Evolutionary conservation across 371 early-diverging fungal species (phyloP).

Genomic region (Mycotypha africana): DNA sequence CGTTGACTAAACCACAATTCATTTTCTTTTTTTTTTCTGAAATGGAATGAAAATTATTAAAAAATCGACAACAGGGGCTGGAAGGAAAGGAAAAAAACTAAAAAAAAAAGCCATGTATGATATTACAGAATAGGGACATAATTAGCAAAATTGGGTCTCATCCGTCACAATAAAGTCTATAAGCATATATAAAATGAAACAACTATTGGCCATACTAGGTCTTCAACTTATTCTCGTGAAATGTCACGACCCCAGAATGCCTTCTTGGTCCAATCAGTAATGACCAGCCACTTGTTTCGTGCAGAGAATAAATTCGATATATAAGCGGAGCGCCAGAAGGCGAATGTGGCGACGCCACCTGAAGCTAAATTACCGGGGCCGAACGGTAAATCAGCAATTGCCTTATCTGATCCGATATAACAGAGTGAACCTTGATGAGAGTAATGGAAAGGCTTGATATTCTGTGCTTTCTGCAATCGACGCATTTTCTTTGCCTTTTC

Average conservation of each 20-base stretch:
- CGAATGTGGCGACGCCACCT: conserved; percentile 68
- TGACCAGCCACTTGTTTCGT: conserved; percentile 76
- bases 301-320: conserved; percentile 73
- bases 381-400: conserved; percentile 85
- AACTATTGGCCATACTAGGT: no score
- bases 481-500: conserved; percentile 35
- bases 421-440: conserved; percentile 83
- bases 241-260: conserved; percentile 86
- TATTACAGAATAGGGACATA: no score
- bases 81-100: no score
- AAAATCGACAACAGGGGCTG: no score
- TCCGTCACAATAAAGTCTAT: no score
- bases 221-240: conserved; percentile 74
- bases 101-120: no score
- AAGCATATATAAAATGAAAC: no score
- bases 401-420: conserved; percentile 86
- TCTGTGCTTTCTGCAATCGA: conserved; percentile 30
- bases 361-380: conserved; percentile 64
- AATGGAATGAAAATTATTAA: no score
- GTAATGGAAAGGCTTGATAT: conserved; percentile 72
- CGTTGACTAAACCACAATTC: no score
- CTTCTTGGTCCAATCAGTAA: conserved; percentile 88
- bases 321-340: conserved; percentile 76
- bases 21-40: no score
- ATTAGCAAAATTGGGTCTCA: no score